These are phyloP conservation scores for Isatis lusitanica DNA, from an alignment of 441 rosid species.

Conservation along the genomic window DNA sequence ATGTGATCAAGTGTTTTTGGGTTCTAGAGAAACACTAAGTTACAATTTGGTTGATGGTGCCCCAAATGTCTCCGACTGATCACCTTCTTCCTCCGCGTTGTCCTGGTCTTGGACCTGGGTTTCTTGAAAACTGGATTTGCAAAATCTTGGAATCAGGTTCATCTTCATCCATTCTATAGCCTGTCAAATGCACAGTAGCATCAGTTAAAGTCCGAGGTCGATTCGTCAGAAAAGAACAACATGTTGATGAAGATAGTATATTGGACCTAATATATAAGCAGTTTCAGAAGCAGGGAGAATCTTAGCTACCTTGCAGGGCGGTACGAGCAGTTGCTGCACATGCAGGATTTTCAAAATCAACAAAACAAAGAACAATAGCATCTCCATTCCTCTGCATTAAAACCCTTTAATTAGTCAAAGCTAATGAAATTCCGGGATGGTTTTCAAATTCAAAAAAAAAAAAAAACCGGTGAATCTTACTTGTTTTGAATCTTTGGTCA, in stretches of 20 bases:
- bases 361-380: conserved; percentile 78
- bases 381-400: conserved; percentile 78
- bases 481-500: conserved; percentile 69
- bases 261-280: background rate
- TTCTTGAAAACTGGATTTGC: conserved; percentile 70
- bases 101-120: conserved; percentile 67
- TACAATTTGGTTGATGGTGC: conserved; percentile 11
- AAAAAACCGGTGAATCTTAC: conserved; percentile 39
- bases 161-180: conserved; percentile 71
- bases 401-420: background rate
- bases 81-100: conserved; percentile 63
- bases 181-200: conserved; percentile 38
- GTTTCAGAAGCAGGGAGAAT: background rate
- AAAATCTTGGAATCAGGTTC: conserved; percentile 63
- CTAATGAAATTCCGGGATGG: background rate
- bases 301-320: conserved; percentile 73
- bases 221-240: background rate
- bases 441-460: background rate
- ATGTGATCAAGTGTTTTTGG: background rate
- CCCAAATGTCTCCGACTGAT: conserved; percentile 11
- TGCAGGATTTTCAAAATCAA: conserved; percentile 73
- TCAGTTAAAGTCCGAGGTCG: background rate
- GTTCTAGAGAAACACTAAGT: background rate
- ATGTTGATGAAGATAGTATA: background rate
- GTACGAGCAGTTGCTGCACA: conserved; percentile 91